Base-by-base conservation (phyloP, 306 rosid species). In the Castanopsis chinensis region DNA sequence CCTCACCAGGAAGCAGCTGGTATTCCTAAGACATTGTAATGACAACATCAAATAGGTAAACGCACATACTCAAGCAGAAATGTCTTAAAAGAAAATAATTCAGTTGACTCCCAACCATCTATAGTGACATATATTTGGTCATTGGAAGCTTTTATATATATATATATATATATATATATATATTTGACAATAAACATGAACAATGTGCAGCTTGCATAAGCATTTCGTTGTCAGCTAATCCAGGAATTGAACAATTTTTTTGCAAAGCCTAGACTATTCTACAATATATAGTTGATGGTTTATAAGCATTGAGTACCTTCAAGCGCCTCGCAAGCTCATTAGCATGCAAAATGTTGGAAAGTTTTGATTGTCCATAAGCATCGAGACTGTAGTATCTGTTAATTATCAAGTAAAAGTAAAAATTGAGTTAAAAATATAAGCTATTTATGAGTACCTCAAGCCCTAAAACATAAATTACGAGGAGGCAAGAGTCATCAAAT, bases 291-390 rank as follows among this genome's bases (percentile, higher is more conserved):
- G 53, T 17, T 57, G 74, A 71, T 25, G 71, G 67, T 54, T 32
- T 72, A 57, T 78, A 51, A 10, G 64, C 67, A 20, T 69, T 57
- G 19, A 54, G 35, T 86, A 94, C 97, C 97, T 94, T 89, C 77
- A 94, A 85, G 81, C 86, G 91, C 84, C 90, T 91, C 45, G 97
- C 57, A 71, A 94, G 97, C 85, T 92, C 97, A 27, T 86, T 89
- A 23, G 96, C 93, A 72, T 94, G 97, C 76, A 94, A 80, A 72
- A 91, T 80, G 76, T 94, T 92, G 25, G 97, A 85, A 70, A 94
- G 97, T 85, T 94, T 94, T 69, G 97, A 91, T 75, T 91, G 97
- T 57, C 89, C 91, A 88, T 92, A 92, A 56, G 97, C 97, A 49
- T 0, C 73, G 72, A 77, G 51, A 79, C 86, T 76, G 81, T 32